phyloP scores from a whole-genome alignment of 805 yeast species.

The Cyberlindnera bimundalis region DNA sequence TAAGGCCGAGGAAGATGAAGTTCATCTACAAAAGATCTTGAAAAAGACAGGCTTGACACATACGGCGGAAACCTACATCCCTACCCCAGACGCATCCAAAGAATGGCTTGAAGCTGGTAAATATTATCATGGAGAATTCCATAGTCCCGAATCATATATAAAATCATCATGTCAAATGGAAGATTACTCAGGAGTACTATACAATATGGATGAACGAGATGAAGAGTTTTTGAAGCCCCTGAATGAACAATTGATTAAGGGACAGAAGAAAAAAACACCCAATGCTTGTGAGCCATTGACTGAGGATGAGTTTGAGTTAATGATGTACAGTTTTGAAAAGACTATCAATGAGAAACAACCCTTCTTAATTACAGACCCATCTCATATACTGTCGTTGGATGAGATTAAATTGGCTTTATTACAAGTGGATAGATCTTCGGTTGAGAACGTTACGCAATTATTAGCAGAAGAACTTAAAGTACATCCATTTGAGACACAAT shows the following conservation, averaged over 20 bases:
- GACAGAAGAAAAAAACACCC: slow-evolving; percentile 9
- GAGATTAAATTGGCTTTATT: slow-evolving; percentile 58
- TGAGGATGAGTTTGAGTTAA: slow-evolving; percentile 82
- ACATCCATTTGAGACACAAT: slow-evolving; percentile 55
- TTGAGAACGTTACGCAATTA: slow-evolving; percentile 53
- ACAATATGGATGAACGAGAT: slow-evolving; percentile 88
- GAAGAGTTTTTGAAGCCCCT: slow-evolving; percentile 55
- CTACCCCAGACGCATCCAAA: slow-evolving; percentile 92
- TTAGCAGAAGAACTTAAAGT: slow-evolving; percentile 54
- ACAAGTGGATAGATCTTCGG: slow-evolving; percentile 43
- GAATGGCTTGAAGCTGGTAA: slow-evolving; percentile 74
- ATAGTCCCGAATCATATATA: slow-evolving; percentile 75
- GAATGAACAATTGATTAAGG: slow-evolving; percentile 31
- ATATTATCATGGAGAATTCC: slow-evolving; percentile 65
- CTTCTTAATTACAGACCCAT: slow-evolving; percentile 79
- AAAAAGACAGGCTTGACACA: slow-evolving; percentile 72
- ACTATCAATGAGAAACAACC: slow-evolving; percentile 83
- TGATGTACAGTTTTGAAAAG: slow-evolving; percentile 71
- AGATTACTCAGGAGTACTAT: slow-evolving; percentile 82
- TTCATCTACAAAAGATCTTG: slow-evolving; percentile 88
- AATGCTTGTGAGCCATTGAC: slow-evolving; percentile 37
- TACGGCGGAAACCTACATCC: slow-evolving; percentile 49
- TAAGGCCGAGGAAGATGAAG: slow-evolving; percentile 95
- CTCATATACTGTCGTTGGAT: slow-evolving; percentile 63
- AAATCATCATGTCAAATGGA: slow-evolving; percentile 95